Evolutionary conservation across 257 asterid species (phyloP).

Genomic region (Solanum clarkiae): DNA sequence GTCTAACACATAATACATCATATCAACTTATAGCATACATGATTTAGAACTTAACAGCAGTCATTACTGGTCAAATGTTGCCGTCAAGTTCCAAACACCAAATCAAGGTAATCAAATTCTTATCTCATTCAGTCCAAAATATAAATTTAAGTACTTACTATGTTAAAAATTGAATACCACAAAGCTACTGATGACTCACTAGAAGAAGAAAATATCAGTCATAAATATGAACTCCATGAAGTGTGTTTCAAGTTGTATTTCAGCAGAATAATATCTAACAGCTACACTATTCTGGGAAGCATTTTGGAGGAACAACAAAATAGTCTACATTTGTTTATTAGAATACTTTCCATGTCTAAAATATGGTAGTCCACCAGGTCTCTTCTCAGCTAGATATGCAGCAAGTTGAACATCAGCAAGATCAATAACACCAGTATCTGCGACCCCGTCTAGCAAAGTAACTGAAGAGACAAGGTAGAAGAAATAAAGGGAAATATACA

Average conservation of each 20-base stretch:
- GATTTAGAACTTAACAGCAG: not conserved
- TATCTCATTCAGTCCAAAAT: not conserved
- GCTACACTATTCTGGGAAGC: not conserved
- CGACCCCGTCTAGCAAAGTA: conserved; percentile 64
- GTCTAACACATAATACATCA: not conserved
- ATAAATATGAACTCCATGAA: not conserved
- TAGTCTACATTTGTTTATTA: not conserved
- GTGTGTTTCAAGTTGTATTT: not conserved
- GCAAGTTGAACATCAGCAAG: conserved; percentile 71
- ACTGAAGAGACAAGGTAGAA: conserved; percentile 19
- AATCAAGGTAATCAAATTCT: not conserved
- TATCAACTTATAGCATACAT: not conserved
- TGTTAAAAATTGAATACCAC: not conserved
- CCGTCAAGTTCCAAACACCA: not conserved
- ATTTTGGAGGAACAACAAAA: not conserved
- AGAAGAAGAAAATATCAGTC: not conserved
- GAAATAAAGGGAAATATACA: not conserved
- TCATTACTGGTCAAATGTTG: not conserved
- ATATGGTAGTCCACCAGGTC: conserved; percentile 65
- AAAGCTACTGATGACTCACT: not conserved
- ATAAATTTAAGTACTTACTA: not conserved
- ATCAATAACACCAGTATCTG: conserved; percentile 70
- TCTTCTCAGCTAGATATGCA: conserved; percentile 70
- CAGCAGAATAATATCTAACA: not conserved
- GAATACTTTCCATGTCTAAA: conserved; percentile 59